Conservation (phyloP, 768 basidiomycete genomes). For the Leccinum sublutescens region DNA sequence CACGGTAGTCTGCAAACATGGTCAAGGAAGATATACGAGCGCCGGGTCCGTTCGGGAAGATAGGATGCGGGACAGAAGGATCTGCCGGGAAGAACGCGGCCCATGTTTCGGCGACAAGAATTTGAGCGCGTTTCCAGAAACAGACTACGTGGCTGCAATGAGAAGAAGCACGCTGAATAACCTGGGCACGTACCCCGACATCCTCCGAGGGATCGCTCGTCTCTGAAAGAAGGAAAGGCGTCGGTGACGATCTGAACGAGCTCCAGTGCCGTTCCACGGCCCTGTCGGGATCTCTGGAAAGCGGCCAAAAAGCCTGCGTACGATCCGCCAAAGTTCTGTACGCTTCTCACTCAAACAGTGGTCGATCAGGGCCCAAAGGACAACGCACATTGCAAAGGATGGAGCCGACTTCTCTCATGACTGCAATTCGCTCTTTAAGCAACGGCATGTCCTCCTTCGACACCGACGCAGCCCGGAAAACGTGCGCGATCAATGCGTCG, state of each 20-base stretch:
- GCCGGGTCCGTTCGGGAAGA: slow-evolving; percentile 61
- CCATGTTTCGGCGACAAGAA: slow-evolving; percentile 89
- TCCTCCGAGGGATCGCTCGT: slow-evolving; percentile 59
- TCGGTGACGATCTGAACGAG: slow-evolving; percentile 70
- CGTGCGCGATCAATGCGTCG: slow-evolving; percentile 60
- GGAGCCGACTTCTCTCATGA: slow-evolving; percentile 76
- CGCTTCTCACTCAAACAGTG: slow-evolving; percentile 4
- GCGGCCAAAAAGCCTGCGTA: slow-evolving; percentile 63
- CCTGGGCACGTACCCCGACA: slow-evolving; percentile 47
- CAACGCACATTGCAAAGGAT: slow-evolving; percentile 65
- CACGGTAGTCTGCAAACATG: slow-evolving; percentile 94
- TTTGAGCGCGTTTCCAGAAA: slow-evolving; percentile 91
- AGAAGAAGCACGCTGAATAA: neutral
- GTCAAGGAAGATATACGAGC: slow-evolving; percentile 70
- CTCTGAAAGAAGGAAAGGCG: slow-evolving; percentile 73
- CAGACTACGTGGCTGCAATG: slow-evolving; percentile 45
- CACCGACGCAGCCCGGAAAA: slow-evolving; percentile 62
- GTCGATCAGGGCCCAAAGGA: slow-evolving; percentile 8
- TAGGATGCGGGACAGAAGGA: slow-evolving; percentile 52
- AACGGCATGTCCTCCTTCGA: slow-evolving; percentile 69
- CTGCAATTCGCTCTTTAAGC: slow-evolving; percentile 62
- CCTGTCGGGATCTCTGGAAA: slow-evolving; percentile 52
- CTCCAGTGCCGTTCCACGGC: slow-evolving; percentile 65
- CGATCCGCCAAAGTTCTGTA: slow-evolving; percentile 66
- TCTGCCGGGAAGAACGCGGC: slow-evolving; percentile 79